phyloP scores from a whole-genome alignment of 2,329 filamentous ascomycete species.

The Bertia moriformis region DNA sequence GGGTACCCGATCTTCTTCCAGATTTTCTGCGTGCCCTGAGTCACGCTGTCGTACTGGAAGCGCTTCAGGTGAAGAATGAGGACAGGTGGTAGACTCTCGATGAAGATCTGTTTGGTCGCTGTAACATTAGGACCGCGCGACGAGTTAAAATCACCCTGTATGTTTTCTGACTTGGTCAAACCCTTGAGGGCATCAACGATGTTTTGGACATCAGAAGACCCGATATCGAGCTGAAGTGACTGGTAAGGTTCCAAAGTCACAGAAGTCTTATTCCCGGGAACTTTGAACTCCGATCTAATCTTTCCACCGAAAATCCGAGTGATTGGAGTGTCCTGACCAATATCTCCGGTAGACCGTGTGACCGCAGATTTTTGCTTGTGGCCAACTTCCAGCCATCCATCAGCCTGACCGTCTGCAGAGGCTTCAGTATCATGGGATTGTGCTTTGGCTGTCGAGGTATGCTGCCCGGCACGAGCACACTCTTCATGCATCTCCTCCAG shows the following conservation, averaged over 20 bases:
- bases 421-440: conserved; percentile 25
- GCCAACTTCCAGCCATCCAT: conserved; percentile 89
- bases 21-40: conserved; percentile 78
- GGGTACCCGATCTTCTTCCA: conserved; percentile 98
- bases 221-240: conserved; percentile 87
- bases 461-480: conserved; percentile 63
- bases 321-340: conserved; percentile 63
- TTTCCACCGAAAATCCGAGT: conserved; percentile 91
- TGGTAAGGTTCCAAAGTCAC: conserved; percentile 90
- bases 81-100: conserved; percentile 79
- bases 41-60: conserved; percentile 83
- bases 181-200: conserved; percentile 82
- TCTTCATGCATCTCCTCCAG: conserved; percentile 89
- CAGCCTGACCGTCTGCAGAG: conserved; percentile 20
- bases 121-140: conserved; percentile 61
- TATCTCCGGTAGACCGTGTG: conserved; percentile 70
- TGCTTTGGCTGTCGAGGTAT: conserved; percentile 13
- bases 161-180: conserved; percentile 67
- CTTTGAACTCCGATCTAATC: conserved; percentile 74
- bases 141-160: conserved; percentile 74
- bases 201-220: conserved; percentile 70
- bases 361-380: conserved; percentile 77
- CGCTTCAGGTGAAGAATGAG: conserved; percentile 92
- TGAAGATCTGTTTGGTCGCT: conserved; percentile 87
- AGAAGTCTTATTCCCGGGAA: conserved; percentile 75